These are phyloP conservation scores for Dothideomycetes sp. DNA, from an alignment of 2,329 filamentous ascomycete species.

Conservation along the genomic window DNA sequence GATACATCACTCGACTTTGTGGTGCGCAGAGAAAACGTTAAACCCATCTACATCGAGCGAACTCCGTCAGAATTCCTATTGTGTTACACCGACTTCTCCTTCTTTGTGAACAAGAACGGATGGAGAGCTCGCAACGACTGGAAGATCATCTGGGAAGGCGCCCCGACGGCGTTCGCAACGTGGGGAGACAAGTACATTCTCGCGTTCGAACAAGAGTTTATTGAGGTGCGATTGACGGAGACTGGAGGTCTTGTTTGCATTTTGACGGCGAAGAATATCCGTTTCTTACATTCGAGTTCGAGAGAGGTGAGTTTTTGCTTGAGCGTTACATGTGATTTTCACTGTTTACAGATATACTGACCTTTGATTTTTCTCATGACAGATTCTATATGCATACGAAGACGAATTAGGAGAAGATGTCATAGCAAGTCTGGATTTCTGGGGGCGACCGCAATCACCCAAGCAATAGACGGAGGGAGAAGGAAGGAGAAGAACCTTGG, in stretches of 20 bases:
- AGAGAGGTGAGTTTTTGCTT: slow-evolving; percentile 67
- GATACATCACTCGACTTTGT: slow-evolving; percentile 98
- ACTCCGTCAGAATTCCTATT: slow-evolving; percentile 94
- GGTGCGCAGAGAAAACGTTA: slow-evolving; percentile 82
- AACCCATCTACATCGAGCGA: slow-evolving; percentile 93
- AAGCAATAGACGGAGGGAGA: too few relatives aligned
- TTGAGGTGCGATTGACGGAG: slow-evolving; percentile 92
- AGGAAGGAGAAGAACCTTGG: background rate
- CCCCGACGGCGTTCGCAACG: slow-evolving; percentile 81
- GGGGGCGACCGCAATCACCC: slow-evolving; percentile 42
- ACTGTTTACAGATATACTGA: background rate
- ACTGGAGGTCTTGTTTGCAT: slow-evolving; percentile 86
- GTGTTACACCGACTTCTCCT: slow-evolving; percentile 97
- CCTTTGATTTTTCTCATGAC: slow-evolving; percentile 12
- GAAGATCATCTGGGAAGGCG: slow-evolving; percentile 96
- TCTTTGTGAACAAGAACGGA: slow-evolving; percentile 97
- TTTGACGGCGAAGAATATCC: slow-evolving; percentile 89
- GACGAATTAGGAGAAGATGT: slow-evolving; percentile 90
- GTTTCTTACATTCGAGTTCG: slow-evolving; percentile 94
- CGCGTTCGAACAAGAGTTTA: slow-evolving; percentile 94
- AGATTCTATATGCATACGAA: slow-evolving; percentile 98
- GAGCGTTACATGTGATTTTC: too few relatives aligned
- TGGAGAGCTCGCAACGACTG: slow-evolving; percentile 95
- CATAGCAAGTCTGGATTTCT: slow-evolving; percentile 93
- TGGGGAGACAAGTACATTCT: slow-evolving; percentile 88